Evolutionary conservation across 2,329 filamentous ascomycete genomes (phyloP).

Genomic region (Nakataea oryzae): DNA sequence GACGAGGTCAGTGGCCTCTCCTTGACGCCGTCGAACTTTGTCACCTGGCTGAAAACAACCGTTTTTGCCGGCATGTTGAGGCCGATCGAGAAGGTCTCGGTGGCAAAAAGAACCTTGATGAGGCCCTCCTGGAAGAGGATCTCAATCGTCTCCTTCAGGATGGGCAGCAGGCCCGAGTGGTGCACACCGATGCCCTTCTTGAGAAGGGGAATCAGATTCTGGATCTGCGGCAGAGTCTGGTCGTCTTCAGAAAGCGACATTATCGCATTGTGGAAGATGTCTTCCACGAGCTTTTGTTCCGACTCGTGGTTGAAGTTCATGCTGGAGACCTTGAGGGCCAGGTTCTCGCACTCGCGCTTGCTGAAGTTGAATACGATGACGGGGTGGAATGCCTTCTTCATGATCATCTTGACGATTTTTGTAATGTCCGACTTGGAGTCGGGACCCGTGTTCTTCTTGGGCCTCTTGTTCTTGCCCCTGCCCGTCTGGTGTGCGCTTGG

Average conservation of each 20-base stretch:
- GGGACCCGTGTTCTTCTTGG: constrained; percentile 58
- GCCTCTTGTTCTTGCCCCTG: constrained; percentile 85
- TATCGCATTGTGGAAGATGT: constrained; percentile 89
- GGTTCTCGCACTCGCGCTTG: constrained; percentile 89
- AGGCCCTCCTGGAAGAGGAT: constrained; percentile 97
- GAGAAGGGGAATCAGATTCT: constrained; percentile 78
- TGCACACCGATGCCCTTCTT: constrained; percentile 92
- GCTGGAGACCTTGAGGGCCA: constrained; percentile 76
- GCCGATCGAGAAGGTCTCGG: constrained; percentile 97
- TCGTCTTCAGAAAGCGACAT: constrained; percentile 89
- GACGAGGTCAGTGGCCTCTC: constrained; percentile 82
- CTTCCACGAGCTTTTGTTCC: constrained; percentile 87
- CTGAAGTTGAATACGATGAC: constrained; percentile 99
- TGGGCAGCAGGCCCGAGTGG: constrained; percentile 89
- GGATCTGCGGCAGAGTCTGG: constrained; percentile 77
- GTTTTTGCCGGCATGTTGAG: constrained; percentile 99
- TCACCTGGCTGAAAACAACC: constrained; percentile 95
- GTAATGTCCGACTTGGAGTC: constrained; percentile 72
- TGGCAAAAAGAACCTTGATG: constrained; percentile 96
- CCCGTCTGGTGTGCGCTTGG: constrained; percentile 71
- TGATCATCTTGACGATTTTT: constrained; percentile 98
- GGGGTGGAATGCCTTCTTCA: constrained; percentile 93
- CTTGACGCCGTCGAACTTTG: constrained; percentile 81
- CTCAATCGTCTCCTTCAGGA: constrained; percentile 96
- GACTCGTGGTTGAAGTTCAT: constrained; percentile 94